Evolutionary conservation across 106 monocot species (phyloP), one percentile per base, ranked within the genome.

Genomic region (Acanthochlamys bracteata): DNA sequence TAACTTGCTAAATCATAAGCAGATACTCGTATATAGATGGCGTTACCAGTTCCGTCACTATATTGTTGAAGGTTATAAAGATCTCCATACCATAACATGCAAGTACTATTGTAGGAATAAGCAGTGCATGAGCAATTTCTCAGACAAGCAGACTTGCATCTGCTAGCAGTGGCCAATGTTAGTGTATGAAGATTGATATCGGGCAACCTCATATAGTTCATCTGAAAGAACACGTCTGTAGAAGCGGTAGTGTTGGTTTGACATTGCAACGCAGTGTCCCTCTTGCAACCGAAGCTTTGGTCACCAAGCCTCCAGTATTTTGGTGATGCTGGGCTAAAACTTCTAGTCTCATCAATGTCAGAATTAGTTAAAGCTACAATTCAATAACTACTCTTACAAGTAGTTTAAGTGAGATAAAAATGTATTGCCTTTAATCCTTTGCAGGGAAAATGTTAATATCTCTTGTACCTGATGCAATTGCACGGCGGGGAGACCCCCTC

Each of bases 41-140:
- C 19, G 20, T 7, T 41, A 4, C 40, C 10, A n/a, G 20, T n/a
- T 42, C 25, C 53, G 10, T 57, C 69, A 4, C 54, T n/a, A 42
- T 24, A 33, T 21, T 81, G 58, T 20, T 75, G 71, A 19, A 82
- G 26, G 61, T 82, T 72, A 7, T 11, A 13, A 7, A 55, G 20
- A 55, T 19, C 20, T 22, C 55, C 55, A 20, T 10, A 21, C n/a
- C 55, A 55, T 4, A 55, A 20, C 55, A 10, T 15, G 22, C n/a
- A 22, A 10, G 3, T 20, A 21, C 16, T 19, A 17, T n/a, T 56
- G 43, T 60, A 72, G 17, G 85, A 60, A 54, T 73, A 84, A 27
- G 68, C 85, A 61, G 63, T 78, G 58, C 85, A 85, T 46, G 69
- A 63, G 42, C 81, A 81, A 39, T 81, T 78, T 7, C 33, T 63